Evolutionary conservation across 192 early-diverging fungal species (phyloP), one percentile per base, ranked within the genome.

Genomic region (Mortierella claussenii): DNA sequence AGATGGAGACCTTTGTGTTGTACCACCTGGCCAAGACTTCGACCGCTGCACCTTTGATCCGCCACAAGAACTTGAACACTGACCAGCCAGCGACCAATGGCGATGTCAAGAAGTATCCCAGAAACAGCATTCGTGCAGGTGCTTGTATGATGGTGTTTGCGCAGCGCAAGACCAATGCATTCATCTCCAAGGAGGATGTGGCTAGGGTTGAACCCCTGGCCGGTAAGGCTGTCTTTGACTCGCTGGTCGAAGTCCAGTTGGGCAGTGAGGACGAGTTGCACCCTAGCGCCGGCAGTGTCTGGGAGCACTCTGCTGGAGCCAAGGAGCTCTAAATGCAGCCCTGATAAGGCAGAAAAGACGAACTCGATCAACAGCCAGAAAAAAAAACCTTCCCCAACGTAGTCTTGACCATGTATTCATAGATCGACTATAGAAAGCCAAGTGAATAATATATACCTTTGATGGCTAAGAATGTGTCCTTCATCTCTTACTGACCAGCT

Each of bases 1-100:
- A 97, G 69, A 97, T 97, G 96, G 95, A 97, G 81, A 88, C 87
- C 0, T 92, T 88, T 57, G 89, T 89, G 83, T 62, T 98, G 51
- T 91, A 92, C 75, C 96, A 96, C 62, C 60, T 96, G 36, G 95
- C 94, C 24, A 63, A 79, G 44, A 83, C 82, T 34, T 73, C 84
- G 23, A 56, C 54, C 5, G 36, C 55, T 15, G 60, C 78, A 0
- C 49, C 64, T 15, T 4, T 69, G 21, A 21, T 48, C 21, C 18
- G 15, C 6, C 10, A 20, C 37, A 46, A 66, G 58, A 30, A 23
- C 21, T 49, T 21, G 21, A 49, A 51, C 43, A 20, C 17, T 13
- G 20, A 13, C 4, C 43, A 45, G 28, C 12, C 26, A 52, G 26
- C 26, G n/a, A 20, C 4, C 2, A 42, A 30, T 27, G 43, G 43